Evolutionary conservation across 202 grass and related monocot genomes (phyloP).

Genomic region (Schoenoplectus triqueter): DNA sequence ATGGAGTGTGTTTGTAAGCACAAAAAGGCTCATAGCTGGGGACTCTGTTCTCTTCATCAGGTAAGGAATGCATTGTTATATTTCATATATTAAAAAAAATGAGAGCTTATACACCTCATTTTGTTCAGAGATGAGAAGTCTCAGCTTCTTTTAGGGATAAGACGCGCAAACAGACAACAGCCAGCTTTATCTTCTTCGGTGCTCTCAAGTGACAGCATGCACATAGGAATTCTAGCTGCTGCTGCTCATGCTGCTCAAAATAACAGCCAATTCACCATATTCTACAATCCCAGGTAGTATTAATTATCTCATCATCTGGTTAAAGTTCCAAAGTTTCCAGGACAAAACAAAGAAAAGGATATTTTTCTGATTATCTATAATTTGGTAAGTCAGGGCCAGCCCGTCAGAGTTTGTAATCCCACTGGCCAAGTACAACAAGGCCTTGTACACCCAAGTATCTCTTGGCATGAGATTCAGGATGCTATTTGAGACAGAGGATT

Average conservation of each 20-base stretch:
- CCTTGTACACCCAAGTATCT: slow-evolving; percentile 95
- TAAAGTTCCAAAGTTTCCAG: background rate
- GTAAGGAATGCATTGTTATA: slow-evolving; percentile 36
- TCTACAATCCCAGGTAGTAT: slow-evolving; percentile 92
- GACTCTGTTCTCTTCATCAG: slow-evolving; percentile 98
- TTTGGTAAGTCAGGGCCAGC: slow-evolving; percentile 56
- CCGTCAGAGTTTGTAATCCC: slow-evolving; percentile 97
- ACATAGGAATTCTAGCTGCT: slow-evolving; percentile 95
- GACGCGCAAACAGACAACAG: slow-evolving; percentile 73
- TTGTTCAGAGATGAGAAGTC: slow-evolving; percentile 88
- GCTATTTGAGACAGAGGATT: slow-evolving; percentile 98
- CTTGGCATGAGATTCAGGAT: slow-evolving; percentile 98
- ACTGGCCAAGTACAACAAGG: slow-evolving; percentile 95
- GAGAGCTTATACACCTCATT: slow-evolving; percentile 38
- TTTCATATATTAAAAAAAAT: background rate
- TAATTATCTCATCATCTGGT: slow-evolving; percentile 19
- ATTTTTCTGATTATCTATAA: slow-evolving; percentile 33
- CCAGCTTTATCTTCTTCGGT: slow-evolving; percentile 95
- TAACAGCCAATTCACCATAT: slow-evolving; percentile 95
- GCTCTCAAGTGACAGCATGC: slow-evolving; percentile 97
- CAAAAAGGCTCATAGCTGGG: slow-evolving; percentile 86
- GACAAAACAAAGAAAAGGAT: slow-evolving; percentile 29
- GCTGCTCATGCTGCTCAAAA: slow-evolving; percentile 92
- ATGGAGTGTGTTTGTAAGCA: slow-evolving; percentile 96
- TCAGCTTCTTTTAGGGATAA: slow-evolving; percentile 93